Percentiles rank a stretch among this genome's conserved stretches.
Conservation (phyloP, 2,329 filamentous ascomycete genomes). For the Exophiala dermatitidis region DNA sequence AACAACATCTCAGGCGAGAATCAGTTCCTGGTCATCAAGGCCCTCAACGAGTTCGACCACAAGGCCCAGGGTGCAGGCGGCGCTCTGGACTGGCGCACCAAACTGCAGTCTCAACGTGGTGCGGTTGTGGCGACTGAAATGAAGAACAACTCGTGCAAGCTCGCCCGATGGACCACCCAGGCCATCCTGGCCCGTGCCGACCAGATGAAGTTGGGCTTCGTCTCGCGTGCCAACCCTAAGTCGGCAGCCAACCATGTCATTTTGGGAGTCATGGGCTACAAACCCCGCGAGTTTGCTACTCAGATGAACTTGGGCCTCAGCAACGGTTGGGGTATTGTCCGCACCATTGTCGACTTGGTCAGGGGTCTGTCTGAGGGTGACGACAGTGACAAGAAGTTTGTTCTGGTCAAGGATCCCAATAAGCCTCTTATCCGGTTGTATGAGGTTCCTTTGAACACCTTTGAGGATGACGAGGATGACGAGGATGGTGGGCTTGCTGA, state of each 20-base stretch:
- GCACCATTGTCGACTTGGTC: constrained; percentile 87
- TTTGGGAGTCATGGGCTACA: constrained; percentile 93
- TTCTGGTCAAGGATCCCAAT: constrained; percentile 80
- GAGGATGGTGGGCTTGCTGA: constrained; percentile 49
- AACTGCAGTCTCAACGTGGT: constrained; percentile 89
- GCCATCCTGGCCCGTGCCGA: constrained; percentile 96
- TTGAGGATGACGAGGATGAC: constrained; percentile 78
- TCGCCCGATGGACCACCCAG: constrained; percentile 95
- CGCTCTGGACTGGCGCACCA: constrained; percentile 92
- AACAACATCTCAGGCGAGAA: constrained; percentile 88
- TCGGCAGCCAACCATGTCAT: constrained; percentile 89
- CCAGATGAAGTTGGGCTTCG: constrained; percentile 97
- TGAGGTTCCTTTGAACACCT: constrained; percentile 76
- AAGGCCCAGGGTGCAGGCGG: constrained; percentile 93
- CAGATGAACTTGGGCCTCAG: constrained; percentile 97
- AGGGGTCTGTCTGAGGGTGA: constrained; percentile 35
- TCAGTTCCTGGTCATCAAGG: constrained; percentile 86
- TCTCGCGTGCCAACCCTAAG: constrained; percentile 89
- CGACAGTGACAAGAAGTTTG: constrained; percentile 43
- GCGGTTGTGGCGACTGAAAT: constrained; percentile 98
- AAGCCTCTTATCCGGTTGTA: constrained; percentile 92
- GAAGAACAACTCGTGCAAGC: constrained; percentile 99
- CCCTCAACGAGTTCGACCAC: constrained; percentile 97
- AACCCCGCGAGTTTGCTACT: constrained; percentile 89
- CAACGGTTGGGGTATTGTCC: constrained; percentile 98